These are phyloP conservation scores for Phycomyces blakesleeanus DNA, from an alignment of 192 early-diverging fungal species.

Conservation along the genomic window DNA sequence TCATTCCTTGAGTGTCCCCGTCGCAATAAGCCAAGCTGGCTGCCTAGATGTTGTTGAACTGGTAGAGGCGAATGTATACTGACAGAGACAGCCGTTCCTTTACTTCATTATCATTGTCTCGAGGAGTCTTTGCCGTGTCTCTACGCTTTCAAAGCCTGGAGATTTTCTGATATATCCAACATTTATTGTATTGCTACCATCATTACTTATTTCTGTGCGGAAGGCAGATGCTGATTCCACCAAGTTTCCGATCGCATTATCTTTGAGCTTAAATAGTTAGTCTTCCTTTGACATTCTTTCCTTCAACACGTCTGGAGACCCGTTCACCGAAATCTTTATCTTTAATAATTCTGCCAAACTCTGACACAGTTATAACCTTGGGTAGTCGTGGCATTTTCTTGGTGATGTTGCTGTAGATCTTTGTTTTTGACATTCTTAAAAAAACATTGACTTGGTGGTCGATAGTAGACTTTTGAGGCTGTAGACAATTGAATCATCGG, in stretches of 20 bases:
- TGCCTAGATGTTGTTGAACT: slow-evolving; percentile 11
- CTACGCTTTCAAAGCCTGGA: slow-evolving; percentile 12
- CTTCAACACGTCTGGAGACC: slow-evolving; percentile 12
- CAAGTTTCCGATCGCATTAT: slow-evolving; percentile 15
- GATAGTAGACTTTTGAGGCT: slow-evolving; percentile 5
- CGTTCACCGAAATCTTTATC: slow-evolving; percentile 13
- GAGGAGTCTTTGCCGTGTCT: slow-evolving; percentile 5
- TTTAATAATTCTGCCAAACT: slow-evolving; percentile 14
- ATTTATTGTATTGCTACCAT: slow-evolving; percentile 10
- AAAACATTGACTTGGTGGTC: slow-evolving; percentile 5
- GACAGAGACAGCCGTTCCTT: slow-evolving; percentile 7
- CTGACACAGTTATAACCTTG: neutral
- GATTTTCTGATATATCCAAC: slow-evolving; percentile 17
- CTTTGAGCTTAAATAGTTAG: slow-evolving; percentile 9
- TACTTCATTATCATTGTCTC: slow-evolving; percentile 14
- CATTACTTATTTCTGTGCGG: slow-evolving; percentile 11
- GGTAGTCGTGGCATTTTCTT: neutral
- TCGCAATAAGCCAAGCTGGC: slow-evolving; percentile 7
- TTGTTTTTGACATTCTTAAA: slow-evolving; percentile 8
- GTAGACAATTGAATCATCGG: slow-evolving; percentile 7
- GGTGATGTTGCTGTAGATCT: slow-evolving; percentile 3
- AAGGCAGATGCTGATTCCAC: slow-evolving; percentile 18
- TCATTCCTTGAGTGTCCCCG: too few relatives aligned
- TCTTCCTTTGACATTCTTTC: slow-evolving; percentile 11
- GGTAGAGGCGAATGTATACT: slow-evolving; percentile 11